phyloP scores from a whole-genome alignment of 108 stramenopile genomes.

The Asterionellopsis glacialis region DNA sequence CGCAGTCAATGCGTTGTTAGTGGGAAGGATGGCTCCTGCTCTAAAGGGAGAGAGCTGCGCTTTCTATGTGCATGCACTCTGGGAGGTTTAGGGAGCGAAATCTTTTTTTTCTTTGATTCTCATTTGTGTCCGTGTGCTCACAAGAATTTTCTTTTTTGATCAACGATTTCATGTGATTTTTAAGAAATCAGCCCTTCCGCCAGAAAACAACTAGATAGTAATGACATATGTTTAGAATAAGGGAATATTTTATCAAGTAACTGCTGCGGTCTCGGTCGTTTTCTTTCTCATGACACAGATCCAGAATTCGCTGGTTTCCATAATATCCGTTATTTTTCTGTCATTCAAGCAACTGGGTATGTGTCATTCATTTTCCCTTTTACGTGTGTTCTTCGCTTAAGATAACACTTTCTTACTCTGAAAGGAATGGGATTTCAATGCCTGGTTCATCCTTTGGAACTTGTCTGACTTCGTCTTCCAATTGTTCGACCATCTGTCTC shows the following conservation, averaged over 20 bases:
- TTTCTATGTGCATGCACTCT: conserved; percentile 23
- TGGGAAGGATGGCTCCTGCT: conserved; percentile 20
- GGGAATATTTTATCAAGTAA: no score
- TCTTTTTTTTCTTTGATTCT: neutral
- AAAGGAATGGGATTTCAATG: neutral
- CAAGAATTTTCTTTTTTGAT: neutral
- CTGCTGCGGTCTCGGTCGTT: no score
- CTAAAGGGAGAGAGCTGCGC: conserved; percentile 37
- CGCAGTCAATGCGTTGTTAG: conserved; percentile 36
- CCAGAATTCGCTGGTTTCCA: no score
- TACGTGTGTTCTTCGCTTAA: neutral
- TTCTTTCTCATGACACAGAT: no score
- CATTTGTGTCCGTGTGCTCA: neutral
- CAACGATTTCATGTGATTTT: neutral
- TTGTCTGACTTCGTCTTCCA: conserved; percentile 42
- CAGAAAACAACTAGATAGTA: no score
- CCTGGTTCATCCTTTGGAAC: conserved; percentile 20
- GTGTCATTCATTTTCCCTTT: neutral
- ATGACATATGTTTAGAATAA: no score
- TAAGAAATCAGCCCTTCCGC: neutral
- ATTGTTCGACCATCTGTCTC: conserved; percentile 76
- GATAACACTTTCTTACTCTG: neutral
- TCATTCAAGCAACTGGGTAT: no score
- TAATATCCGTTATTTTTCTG: no score
- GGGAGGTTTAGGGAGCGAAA: conserved; percentile 38